Conservation (phyloP, 2,329 filamentous ascomycete genomes). For the Aspergillus aculeatus region DNA sequence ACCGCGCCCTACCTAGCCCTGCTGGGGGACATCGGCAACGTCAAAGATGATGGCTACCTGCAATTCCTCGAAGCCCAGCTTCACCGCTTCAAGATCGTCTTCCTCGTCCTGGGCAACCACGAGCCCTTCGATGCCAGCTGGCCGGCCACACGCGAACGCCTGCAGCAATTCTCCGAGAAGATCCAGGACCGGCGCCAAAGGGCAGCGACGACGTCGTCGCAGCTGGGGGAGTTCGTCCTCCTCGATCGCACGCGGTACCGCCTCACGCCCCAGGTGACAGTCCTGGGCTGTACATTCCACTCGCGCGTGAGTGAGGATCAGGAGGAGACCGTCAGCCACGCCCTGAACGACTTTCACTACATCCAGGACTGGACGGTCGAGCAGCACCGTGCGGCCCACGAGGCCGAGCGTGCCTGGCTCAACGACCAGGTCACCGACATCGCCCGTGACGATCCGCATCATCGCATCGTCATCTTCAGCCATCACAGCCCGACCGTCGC, state of each 20-base stretch:
- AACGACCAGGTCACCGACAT: conserved; percentile 38
- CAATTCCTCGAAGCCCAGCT: conserved; percentile 53
- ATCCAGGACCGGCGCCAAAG: conserved; percentile 13
- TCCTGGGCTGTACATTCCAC: conserved; percentile 53
- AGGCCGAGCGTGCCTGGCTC: conserved; percentile 39
- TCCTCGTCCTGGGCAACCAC: conserved; percentile 58
- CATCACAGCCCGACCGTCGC: conserved; percentile 39
- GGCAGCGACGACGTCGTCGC: neutral
- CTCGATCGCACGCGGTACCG: conserved; percentile 43
- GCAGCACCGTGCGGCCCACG: conserved; percentile 31
- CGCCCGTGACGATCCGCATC: conserved; percentile 27
- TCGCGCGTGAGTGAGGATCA: conserved; percentile 46
- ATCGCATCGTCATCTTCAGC: conserved; percentile 40
- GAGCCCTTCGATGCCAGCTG: conserved; percentile 50
- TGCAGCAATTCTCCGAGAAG: conserved; percentile 26
- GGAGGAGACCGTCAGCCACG: conserved; percentile 39
- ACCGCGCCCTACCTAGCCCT: conserved; percentile 54
- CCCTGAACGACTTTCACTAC: conserved; percentile 54
- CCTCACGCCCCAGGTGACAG: conserved; percentile 35
- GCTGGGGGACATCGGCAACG: conserved; percentile 57
- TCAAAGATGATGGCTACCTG: conserved; percentile 46
- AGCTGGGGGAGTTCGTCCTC: conserved; percentile 40
- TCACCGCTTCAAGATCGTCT: conserved; percentile 48
- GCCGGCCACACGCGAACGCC: conserved; percentile 20
- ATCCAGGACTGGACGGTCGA: conserved; percentile 41